phyloP scores from a whole-genome alignment of 371 early-diverging fungal genomes.

The Saksenaea vasiformis region DNA sequence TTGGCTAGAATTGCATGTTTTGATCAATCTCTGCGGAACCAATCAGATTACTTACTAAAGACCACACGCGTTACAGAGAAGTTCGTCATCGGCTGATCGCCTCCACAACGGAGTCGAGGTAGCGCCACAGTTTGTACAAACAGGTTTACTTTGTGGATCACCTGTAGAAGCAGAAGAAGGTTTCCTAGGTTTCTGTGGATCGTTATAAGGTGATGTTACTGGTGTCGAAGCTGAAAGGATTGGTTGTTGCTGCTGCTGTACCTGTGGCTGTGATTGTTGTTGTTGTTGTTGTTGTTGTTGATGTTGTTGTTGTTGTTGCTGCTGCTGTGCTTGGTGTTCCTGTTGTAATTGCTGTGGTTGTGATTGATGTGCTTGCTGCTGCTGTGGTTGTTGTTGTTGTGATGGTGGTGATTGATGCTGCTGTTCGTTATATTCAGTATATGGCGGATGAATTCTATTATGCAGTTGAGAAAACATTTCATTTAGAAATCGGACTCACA shows the following conservation, averaged over 20 bases:
- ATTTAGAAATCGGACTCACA: background rate
- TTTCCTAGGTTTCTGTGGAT: constrained; percentile 8
- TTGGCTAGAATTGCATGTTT: constrained; percentile 24
- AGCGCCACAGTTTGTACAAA: constrained; percentile 88
- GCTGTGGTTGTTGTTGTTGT: constrained; percentile 7
- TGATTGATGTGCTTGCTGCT: constrained; percentile 4
- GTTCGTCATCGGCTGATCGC: constrained; percentile 77
- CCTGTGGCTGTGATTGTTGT: background rate
- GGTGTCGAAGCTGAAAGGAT: constrained; percentile 8
- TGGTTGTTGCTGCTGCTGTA: constrained; percentile 6
- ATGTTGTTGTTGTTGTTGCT: constrained; percentile 9
- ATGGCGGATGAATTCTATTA: background rate
- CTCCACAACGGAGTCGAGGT: constrained; percentile 96
- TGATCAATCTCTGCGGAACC: constrained; percentile 1
- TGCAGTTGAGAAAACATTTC: background rate
- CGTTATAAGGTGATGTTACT: constrained; percentile 8
- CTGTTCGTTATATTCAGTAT: background rate
- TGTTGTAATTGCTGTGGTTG: background rate
- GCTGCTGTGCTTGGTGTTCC: background rate
- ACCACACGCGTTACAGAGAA: constrained; percentile 96
- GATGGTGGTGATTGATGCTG: constrained; percentile 5
- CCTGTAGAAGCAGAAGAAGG: constrained; percentile 13
- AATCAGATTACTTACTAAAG: constrained; percentile 58
- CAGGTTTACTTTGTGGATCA: constrained; percentile 30
- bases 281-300: constrained; percentile 5